Evolutionary conservation across 768 basidiomycete genomes (phyloP), one percentile per base, ranked within the genome.

Genomic region (Termitomyces sp.): DNA sequence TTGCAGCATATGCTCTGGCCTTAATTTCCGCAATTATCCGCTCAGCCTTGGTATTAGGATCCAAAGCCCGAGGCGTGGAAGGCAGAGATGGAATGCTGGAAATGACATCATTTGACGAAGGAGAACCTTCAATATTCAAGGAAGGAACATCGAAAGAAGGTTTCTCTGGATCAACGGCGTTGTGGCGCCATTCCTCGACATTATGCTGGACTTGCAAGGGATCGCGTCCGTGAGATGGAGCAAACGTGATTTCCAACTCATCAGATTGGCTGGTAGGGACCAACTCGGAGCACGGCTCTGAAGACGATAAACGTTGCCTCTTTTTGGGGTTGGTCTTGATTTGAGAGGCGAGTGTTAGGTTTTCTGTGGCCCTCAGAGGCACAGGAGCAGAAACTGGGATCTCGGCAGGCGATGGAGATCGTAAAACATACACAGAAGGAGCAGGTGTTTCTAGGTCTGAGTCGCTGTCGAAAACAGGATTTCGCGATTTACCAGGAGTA

Each of bases 241-340:
- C 70, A 8, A 73, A 51, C 43, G 65, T 66, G 46, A 85, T 69
- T 59, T 87, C 85, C 45, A 76, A 70, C 64, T 87, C 87, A 58
- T 85, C 82, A 46, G 84, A 85, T 65, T 85, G 81, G 60, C 85
- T 87, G 45, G 83, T 86, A 21, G 81, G 83, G 8, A 87, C 72
- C 19, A 81, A 63, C 30, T 74, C 70, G 24, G 54, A 41, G 30
- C 51, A 50, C 3, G 58, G 67, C 45, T 63, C 58, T 1, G 62
- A 64, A 7, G 75, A 70, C 1, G 71, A 71, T 26, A 73, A 51
- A 19, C 75, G 77, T 10, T 66, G 66, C 46, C 71, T 78, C 65
- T 76, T 80, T 51, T 59, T 67, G 43, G 56, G 58, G 14, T 55
- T 41, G 2, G 55, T 54, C 10, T 51, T 62, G 15, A 57, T 48